These are phyloP conservation scores for Kuraishia molischiana DNA, from an alignment of 805 yeast species.

Conservation along the genomic window DNA sequence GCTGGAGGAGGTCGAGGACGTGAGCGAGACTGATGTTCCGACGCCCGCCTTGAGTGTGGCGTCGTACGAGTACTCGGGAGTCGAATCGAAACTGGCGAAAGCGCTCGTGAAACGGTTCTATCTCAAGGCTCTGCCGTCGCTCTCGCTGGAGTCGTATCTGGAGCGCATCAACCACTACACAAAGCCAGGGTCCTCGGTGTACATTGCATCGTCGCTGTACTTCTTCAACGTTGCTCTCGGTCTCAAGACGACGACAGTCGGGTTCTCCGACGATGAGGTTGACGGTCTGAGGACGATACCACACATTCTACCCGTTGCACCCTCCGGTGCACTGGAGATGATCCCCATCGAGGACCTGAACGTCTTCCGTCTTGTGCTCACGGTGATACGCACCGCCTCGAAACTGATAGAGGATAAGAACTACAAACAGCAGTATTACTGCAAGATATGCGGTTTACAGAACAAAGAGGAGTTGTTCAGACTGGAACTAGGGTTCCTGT, in stretches of 20 bases:
- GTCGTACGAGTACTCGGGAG: not conserved
- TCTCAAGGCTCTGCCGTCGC: constrained; percentile 19
- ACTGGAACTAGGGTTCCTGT: constrained; percentile 30
- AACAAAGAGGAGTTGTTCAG: constrained; percentile 25
- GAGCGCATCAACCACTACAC: constrained; percentile 21
- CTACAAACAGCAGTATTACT: constrained; percentile 29
- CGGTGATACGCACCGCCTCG: constrained; percentile 27
- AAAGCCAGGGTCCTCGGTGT: constrained; percentile 19
- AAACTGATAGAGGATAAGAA: constrained; percentile 35
- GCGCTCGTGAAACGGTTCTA: constrained; percentile 17
- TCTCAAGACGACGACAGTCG: constrained; percentile 8
- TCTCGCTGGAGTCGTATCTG: constrained; percentile 16
- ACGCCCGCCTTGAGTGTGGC: not conserved
- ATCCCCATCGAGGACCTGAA: constrained; percentile 24
- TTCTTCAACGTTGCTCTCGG: constrained; percentile 20
- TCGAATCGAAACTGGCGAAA: not conserved
- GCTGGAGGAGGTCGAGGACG: not conserved
- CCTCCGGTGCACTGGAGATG: constrained; percentile 7
- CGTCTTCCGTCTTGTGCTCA: constrained; percentile 27
- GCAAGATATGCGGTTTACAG: constrained; percentile 34
- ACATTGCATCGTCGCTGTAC: constrained; percentile 20
- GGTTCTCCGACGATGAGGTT: not conserved
- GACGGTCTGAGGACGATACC: not conserved
- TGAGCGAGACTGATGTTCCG: not conserved
- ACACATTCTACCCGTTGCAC: constrained; percentile 1